phyloP scores from a whole-genome alignment of 1,284 basidiomycete genomes.

The Marasmius oreades region DNA sequence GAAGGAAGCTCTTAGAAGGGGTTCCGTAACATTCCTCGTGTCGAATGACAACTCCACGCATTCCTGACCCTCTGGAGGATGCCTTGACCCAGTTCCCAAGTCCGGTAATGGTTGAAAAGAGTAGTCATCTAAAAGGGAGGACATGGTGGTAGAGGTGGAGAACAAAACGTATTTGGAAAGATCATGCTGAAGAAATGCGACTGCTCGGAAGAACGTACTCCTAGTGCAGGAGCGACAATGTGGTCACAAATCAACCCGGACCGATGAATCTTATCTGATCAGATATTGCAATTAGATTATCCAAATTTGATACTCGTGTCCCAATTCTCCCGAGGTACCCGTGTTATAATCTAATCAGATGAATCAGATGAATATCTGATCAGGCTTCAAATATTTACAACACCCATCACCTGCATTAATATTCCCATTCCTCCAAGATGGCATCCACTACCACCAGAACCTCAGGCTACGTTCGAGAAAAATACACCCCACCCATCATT shows the following conservation, averaged over 20 bases:
- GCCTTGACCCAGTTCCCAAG: slow-evolving; percentile 11
- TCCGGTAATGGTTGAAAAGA: slow-evolving; percentile 14
- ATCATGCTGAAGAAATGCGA: too few species aligned
- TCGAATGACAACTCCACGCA: neutral
- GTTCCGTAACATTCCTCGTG: neutral
- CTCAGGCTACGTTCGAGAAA: slow-evolving; percentile 12
- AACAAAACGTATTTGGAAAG: neutral
- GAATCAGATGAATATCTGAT: too few species aligned
- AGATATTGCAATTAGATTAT: too few species aligned
- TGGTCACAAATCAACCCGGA: too few species aligned
- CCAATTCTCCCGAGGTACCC: too few species aligned
- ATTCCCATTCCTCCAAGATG: neutral
- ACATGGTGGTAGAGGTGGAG: neutral
- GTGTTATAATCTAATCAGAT: neutral
- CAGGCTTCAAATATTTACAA: neutral
- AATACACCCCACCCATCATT: slow-evolving; percentile 13
- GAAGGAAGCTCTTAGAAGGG: neutral
- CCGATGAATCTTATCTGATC: too few species aligned
- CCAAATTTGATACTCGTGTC: too few species aligned
- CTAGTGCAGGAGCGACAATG: too few species aligned
- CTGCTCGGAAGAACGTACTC: too few species aligned
- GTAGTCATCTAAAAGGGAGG: slow-evolving; percentile 4
- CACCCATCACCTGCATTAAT: neutral
- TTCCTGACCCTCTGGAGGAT: slow-evolving; percentile 1
- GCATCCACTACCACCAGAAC: slow-evolving; percentile 2